These are phyloP conservation scores for Psilocybe subaeruginosa DNA, from an alignment of 768 basidiomycete genomes.

Conservation along the genomic window DNA sequence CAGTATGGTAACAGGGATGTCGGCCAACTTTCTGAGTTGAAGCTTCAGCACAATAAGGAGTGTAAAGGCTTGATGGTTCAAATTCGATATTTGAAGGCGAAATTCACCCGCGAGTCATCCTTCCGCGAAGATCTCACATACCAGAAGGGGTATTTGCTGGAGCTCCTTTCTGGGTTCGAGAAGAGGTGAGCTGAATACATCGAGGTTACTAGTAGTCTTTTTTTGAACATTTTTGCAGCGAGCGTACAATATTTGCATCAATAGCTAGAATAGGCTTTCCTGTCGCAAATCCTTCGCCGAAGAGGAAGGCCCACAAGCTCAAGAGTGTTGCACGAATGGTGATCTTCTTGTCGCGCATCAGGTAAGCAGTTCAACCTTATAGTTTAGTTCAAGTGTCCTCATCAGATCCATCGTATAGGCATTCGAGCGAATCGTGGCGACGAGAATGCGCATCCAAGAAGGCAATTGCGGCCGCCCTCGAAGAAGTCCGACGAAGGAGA, in stretches of 20 bases:
- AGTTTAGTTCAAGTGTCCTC: not conserved
- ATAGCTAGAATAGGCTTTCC: constrained; percentile 81
- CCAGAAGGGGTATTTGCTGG: constrained; percentile 88
- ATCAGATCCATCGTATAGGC: constrained; percentile 39
- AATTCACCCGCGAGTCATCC: constrained; percentile 82
- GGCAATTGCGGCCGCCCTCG: constrained; percentile 64
- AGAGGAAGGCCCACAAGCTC: constrained; percentile 48
- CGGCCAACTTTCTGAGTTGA: constrained; percentile 54
- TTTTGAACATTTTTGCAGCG: constrained; percentile 4
- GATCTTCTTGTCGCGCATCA: constrained; percentile 65
- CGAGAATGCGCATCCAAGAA: constrained; percentile 62
- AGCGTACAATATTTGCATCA: constrained; percentile 66
- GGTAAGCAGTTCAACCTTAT: constrained; percentile 43
- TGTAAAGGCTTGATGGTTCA: constrained; percentile 91
- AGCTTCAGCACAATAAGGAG: constrained; percentile 77
- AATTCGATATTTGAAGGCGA: constrained; percentile 90
- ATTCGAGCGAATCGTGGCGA: constrained; percentile 65
- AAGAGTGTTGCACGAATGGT: constrained; percentile 60
- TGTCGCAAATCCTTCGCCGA: constrained; percentile 36
- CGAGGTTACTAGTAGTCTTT: not conserved
- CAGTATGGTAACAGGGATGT: constrained; percentile 45
- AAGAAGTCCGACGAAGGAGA: constrained; percentile 68
- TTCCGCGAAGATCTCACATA: constrained; percentile 78
- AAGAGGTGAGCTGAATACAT: constrained; percentile 55
- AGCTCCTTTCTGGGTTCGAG: constrained; percentile 72